These are phyloP conservation scores for Daldinia eschscholtzii DNA, from an alignment of 2,329 filamentous ascomycete species.

Conservation along the genomic window DNA sequence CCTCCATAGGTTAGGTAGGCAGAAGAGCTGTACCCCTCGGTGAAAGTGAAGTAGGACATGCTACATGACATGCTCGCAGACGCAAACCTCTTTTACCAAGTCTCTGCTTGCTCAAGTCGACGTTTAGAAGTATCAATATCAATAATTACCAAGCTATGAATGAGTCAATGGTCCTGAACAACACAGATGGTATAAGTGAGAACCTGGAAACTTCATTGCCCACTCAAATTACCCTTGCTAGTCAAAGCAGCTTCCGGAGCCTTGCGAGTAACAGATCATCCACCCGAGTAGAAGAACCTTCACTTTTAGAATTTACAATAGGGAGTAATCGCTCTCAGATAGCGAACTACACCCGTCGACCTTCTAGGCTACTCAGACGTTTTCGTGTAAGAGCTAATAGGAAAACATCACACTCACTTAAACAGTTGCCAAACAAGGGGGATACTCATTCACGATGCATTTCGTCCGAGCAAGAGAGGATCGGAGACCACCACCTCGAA, in stretches of 20 bases:
- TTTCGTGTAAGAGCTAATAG: background rate
- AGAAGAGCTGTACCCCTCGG: background rate
- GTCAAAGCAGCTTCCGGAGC: constrained; percentile 10
- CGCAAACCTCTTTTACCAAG: background rate
- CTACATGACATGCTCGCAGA: background rate
- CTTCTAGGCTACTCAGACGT: constrained; percentile 5
- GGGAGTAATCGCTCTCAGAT: background rate
- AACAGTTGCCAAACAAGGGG: background rate
- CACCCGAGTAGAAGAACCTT: background rate
- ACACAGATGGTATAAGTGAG: constrained; percentile 12
- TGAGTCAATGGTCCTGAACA: background rate
- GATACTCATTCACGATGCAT: constrained; percentile 12
- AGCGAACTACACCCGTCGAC: background rate
- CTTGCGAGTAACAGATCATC: constrained; percentile 2
- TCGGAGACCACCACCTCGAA: background rate
- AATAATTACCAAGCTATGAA: background rate
- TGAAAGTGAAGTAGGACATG: background rate
- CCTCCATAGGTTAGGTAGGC: background rate
- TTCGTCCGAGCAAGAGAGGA: background rate
- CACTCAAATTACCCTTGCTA: constrained; percentile 20
- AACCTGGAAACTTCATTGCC: constrained; percentile 10
- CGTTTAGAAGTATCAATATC: background rate
- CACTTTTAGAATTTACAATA: constrained; percentile 1
- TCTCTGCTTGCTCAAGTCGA: background rate
- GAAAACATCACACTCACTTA: constrained; percentile 3